phyloP scores from a whole-genome alignment of 1,284 basidiomycete genomes.

The Boletus holoroseus region DNA sequence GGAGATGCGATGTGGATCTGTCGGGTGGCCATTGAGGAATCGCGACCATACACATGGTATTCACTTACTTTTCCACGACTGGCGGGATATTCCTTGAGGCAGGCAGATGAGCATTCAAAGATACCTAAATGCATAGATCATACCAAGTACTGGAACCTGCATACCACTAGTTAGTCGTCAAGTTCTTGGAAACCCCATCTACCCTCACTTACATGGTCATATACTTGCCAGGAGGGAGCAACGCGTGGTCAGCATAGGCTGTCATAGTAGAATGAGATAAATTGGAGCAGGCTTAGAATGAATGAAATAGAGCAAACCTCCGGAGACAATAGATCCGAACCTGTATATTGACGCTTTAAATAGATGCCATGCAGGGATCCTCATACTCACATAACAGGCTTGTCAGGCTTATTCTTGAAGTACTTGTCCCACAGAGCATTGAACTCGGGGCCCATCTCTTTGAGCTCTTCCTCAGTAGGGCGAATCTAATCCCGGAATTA shows the following conservation, averaged over 20 bases:
- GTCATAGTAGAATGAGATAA: not conserved
- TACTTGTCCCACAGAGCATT: constrained; percentile 60
- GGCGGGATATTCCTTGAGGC: constrained; percentile 50
- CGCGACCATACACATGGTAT: constrained; percentile 6
- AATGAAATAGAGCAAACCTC: constrained; percentile 32
- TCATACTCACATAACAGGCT: constrained; percentile 55
- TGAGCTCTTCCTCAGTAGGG: constrained; percentile 60
- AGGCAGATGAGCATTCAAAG: not conserved
- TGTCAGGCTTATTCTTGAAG: constrained; percentile 74
- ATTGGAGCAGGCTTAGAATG: not conserved
- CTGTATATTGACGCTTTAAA: constrained; percentile 23
- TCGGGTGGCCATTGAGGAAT: constrained; percentile 4
- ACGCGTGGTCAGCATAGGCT: constrained; percentile 65
- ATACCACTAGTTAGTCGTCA: not conserved
- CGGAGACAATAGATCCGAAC: constrained; percentile 63
- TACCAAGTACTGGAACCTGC: constrained; percentile 56
- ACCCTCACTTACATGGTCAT: constrained; percentile 47
- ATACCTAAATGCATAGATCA: not conserved
- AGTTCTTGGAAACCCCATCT: not conserved
- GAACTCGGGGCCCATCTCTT: constrained; percentile 74
- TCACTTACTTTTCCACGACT: constrained; percentile 53
- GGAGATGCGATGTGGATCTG: constrained; percentile 59
- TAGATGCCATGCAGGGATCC: not conserved
- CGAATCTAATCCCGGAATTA: constrained; percentile 43
- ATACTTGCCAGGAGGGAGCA: constrained; percentile 66